Conservation (phyloP, 192 early-diverging fungal genomes). For the Geranomyces michiganensis region DNA sequence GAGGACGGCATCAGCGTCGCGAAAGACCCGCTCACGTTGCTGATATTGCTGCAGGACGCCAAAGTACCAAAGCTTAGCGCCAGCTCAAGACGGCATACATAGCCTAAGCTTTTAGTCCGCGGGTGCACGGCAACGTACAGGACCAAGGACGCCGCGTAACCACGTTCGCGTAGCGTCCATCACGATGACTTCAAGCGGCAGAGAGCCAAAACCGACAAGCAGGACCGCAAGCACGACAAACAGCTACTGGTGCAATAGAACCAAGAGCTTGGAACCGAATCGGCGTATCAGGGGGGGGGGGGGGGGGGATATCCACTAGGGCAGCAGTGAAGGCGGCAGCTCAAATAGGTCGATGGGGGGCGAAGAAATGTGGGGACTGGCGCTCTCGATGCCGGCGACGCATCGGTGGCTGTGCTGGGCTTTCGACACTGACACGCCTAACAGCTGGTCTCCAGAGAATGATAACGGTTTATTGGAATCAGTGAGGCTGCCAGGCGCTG, state of each 20-base stretch:
- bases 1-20: conserved; percentile 68
- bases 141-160: conserved; percentile 31
- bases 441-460: no score
- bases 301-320: not conserved
- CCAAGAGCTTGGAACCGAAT: not conserved
- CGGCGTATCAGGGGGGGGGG: not conserved
- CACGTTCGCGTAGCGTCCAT: conserved; percentile 38
- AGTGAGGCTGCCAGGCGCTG: not conserved
- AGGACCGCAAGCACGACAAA: not conserved
- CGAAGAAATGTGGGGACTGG: not conserved
- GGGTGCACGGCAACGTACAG: conserved; percentile 14
- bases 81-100: not conserved
- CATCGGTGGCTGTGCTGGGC: not conserved
- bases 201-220: not conserved
- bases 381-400: not conserved
- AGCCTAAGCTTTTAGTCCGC: not conserved
- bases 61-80: not conserved
- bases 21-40: conserved; percentile 60
- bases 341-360: not conserved
- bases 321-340: not conserved
- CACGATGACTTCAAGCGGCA: not conserved
- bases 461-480: not conserved
- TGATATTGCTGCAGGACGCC: conserved; percentile 54
- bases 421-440: not conserved
- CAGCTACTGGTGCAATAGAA: not conserved